A percentile compares a stretch with the other conserved stretches of the same genome.
These are phyloP conservation scores for Entomortierella parvispora DNA, from an alignment of 192 early-diverging fungal species.

Conservation along the genomic window DNA sequence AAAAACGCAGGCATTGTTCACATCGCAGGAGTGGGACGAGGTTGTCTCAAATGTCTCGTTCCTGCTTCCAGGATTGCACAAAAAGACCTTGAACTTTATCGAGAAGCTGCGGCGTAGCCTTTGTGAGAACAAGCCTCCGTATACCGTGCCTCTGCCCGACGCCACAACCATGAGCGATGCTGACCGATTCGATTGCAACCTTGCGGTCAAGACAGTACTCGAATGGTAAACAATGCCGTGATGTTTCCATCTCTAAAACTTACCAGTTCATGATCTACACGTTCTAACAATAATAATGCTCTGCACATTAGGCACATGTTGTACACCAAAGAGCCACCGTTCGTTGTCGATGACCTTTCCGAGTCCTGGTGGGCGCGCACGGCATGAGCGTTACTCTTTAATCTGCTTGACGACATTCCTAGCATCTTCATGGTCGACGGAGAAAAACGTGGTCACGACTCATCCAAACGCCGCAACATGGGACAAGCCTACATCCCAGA, in stretches of 20 bases:
- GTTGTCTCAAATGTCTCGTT: no score
- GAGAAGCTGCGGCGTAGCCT: no score
- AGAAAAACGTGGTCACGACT: constrained; percentile 21
- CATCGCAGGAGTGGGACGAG: no score
- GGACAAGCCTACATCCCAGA: constrained; percentile 10
- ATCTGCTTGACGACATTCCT: constrained; percentile 5
- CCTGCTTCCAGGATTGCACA: no score
- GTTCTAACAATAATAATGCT: not conserved
- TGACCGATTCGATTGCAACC: constrained; percentile 3
- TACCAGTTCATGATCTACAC: constrained; percentile 4
- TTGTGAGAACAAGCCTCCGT: no score
- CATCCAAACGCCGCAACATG: constrained; percentile 4
- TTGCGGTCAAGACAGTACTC: not conserved
- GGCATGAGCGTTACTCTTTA: constrained; percentile 14
- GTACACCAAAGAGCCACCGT: constrained; percentile 18
- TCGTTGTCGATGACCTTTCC: constrained; percentile 19
- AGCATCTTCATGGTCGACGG: constrained; percentile 11
- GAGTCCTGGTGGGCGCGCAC: constrained; percentile 19
- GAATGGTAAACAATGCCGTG: constrained; percentile 1
- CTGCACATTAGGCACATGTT: constrained; percentile 5
- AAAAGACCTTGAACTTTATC: no score
- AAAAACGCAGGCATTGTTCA: no score
- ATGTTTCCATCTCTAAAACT: constrained; percentile 1
- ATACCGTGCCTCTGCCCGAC: no score
- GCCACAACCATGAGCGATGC: no score